phyloP scores from a whole-genome alignment of 257 asterid species.

The Linaria vulgaris region DNA sequence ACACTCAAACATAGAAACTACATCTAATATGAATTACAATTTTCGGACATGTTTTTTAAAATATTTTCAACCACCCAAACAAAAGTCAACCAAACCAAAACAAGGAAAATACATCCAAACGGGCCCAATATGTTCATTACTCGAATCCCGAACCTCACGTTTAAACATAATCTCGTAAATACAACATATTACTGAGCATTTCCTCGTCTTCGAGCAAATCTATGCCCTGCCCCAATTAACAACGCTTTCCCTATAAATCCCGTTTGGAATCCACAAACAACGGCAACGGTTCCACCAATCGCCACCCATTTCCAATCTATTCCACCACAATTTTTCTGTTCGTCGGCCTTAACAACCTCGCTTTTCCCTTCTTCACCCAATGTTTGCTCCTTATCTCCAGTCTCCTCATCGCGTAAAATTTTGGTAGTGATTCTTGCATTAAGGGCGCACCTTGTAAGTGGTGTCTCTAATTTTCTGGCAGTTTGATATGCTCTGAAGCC shows the following conservation, averaged over 20 bases:
- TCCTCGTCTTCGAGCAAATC: conserved; percentile 52
- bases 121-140: not conserved
- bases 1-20: too few relatives aligned
- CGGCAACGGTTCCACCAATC: conserved; percentile 68
- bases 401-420: conserved; percentile 25
- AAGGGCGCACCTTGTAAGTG: conserved; percentile 45
- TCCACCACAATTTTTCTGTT: conserved; percentile 33
- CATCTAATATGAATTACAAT: too few relatives aligned
- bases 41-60: too few relatives aligned
- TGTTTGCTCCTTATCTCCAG: conserved; percentile 32
- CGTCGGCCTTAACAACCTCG: conserved; percentile 26
- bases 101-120: too few relatives aligned
- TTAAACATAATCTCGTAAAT: not conserved
- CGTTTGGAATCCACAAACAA: conserved; percentile 65
- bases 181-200: conserved; percentile 26
- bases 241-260: conserved; percentile 67
- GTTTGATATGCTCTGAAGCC: conserved; percentile 83
- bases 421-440: conserved; percentile 54
- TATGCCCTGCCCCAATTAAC: conserved; percentile 73
- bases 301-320: conserved; percentile 65
- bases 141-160: not conserved
- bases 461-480: conserved; percentile 42
- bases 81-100: too few relatives aligned
- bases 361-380: conserved; percentile 33
- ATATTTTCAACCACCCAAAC: too few relatives aligned